Percentiles rank a stretch among this genome's conserved stretches.
These are phyloP conservation scores for Neurospora tetraspora DNA, from an alignment of 495 filamentous ascomycete genomes.

Conservation along the genomic window DNA sequence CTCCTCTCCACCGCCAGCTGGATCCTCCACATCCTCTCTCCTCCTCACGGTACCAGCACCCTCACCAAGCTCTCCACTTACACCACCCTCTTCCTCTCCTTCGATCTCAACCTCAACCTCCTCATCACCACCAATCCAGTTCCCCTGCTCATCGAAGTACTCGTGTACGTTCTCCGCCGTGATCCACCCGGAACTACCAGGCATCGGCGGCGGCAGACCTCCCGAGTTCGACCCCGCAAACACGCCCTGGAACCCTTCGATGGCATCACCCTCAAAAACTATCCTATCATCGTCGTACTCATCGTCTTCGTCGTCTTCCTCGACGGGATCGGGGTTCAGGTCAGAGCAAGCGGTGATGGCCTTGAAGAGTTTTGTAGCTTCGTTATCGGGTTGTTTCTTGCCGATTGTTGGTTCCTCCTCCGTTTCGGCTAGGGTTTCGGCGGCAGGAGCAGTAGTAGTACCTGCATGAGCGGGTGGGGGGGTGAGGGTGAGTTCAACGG, in stretches of 20 bases:
- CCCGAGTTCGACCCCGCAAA: conserved; percentile 34
- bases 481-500: conserved; percentile 65
- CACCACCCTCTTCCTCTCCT: conserved; percentile 15
- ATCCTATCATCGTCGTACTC: conserved; percentile 45
- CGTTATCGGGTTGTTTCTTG: conserved; percentile 11
- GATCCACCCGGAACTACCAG: conserved; percentile 88
- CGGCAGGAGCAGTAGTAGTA: conserved; percentile 8
- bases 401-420: background rate
- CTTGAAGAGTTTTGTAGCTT: conserved; percentile 50
- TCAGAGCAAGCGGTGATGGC: conserved; percentile 82
- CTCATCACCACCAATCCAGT: conserved; percentile 37
- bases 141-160: conserved; percentile 49
- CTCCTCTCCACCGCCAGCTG: conserved; percentile 16
- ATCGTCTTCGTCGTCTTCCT: conserved; percentile 36
- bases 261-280: conserved; percentile 45
- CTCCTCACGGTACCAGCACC: conserved; percentile 33
- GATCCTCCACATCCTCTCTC: conserved; percentile 28
- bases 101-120: background rate
- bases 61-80: conserved; percentile 33
- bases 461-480: conserved; percentile 27
- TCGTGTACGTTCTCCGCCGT: conserved; percentile 90
- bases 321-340: conserved; percentile 68
- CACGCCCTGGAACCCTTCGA: conserved; percentile 39
- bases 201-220: conserved; percentile 63
- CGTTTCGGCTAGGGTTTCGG: conserved; percentile 16